Evolutionary conservation across 2,329 filamentous ascomycete species (phyloP).

Genomic region (Sclerotinia nivalis): DNA sequence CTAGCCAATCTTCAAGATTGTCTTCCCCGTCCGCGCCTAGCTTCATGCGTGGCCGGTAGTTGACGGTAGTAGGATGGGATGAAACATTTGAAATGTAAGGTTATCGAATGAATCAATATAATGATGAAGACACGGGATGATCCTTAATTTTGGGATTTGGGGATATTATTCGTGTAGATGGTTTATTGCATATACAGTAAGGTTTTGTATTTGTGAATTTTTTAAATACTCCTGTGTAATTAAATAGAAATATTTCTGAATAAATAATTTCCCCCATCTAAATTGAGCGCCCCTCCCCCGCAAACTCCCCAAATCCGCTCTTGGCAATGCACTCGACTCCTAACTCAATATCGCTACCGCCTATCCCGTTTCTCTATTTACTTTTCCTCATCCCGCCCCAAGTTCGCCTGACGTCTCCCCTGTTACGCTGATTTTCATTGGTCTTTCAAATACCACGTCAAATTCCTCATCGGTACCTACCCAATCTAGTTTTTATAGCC

Average conservation of each 20-base stretch:
- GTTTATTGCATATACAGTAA: no score
- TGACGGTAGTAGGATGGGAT: constrained; percentile 12
- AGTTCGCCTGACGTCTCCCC: background rate
- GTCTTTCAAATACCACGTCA: background rate
- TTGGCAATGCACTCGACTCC: constrained; percentile 4
- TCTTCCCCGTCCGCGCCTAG: background rate
- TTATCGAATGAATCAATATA: background rate
- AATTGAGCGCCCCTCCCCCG: background rate
- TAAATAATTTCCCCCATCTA: background rate
- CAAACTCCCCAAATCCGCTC: background rate
- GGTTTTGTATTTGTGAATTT: no score
- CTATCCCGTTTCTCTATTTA: background rate
- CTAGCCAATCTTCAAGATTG: background rate
- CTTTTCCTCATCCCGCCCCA: background rate
- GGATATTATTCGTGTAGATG: no score
- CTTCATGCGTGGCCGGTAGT: constrained; percentile 7
- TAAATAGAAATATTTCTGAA: no score
- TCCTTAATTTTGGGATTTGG: no score
- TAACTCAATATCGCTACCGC: constrained; percentile 1
- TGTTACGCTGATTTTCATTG: background rate
- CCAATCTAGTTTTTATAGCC: background rate
- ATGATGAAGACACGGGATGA: no score
- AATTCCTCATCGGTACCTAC: background rate
- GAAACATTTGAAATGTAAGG: no score
- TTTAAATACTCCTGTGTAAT: no score